These are phyloP conservation scores for Cryptococcus sp. DNA, from an alignment of 1,284 basidiomycete species.

Conservation along the genomic window DNA sequence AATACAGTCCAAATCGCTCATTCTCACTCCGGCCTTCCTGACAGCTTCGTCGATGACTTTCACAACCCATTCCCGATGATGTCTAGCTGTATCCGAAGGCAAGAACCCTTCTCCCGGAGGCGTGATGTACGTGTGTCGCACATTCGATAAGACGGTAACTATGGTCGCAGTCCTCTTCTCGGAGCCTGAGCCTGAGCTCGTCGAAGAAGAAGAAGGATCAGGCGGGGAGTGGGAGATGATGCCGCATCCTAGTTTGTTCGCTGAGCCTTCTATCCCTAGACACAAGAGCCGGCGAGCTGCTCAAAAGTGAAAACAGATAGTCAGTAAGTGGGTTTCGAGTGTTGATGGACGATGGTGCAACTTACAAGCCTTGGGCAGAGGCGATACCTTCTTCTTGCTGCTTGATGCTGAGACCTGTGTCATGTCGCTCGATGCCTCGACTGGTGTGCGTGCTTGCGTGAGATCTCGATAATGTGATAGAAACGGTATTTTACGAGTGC, in stretches of 20 bases:
- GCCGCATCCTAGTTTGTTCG: conserved; percentile 97
- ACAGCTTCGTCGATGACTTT: conserved; percentile 80
- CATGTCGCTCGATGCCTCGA: conserved; percentile 17
- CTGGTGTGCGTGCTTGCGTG: too few relatives aligned
- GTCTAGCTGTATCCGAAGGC: conserved; percentile 89
- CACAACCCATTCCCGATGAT: conserved; percentile 91
- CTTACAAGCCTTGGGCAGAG: conserved; percentile 39
- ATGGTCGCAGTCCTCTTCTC: conserved; percentile 52
- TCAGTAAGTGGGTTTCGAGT: not conserved
- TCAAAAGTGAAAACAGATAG: not conserved
- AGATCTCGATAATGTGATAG: too few relatives aligned
- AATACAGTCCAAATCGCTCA: conserved; percentile 86
- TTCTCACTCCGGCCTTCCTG: conserved; percentile 66
- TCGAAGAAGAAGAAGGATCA: conserved; percentile 39
- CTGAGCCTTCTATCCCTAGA: conserved; percentile 89
- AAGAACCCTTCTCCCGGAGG: conserved; percentile 97
- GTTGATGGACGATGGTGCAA: not conserved
- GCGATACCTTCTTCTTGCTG: conserved; percentile 39
- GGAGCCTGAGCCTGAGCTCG: conserved; percentile 1
- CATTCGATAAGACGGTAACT: conserved; percentile 69
- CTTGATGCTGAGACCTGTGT: conserved; percentile 19
- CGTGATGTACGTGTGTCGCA: conserved; percentile 97
- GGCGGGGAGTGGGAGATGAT: conserved; percentile 74
- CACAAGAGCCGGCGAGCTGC: conserved; percentile 44
- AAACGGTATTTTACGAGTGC: too few relatives aligned